Conservation (phyloP, 1,284 basidiomycete genomes). For the Ustilago lituana region DNA sequence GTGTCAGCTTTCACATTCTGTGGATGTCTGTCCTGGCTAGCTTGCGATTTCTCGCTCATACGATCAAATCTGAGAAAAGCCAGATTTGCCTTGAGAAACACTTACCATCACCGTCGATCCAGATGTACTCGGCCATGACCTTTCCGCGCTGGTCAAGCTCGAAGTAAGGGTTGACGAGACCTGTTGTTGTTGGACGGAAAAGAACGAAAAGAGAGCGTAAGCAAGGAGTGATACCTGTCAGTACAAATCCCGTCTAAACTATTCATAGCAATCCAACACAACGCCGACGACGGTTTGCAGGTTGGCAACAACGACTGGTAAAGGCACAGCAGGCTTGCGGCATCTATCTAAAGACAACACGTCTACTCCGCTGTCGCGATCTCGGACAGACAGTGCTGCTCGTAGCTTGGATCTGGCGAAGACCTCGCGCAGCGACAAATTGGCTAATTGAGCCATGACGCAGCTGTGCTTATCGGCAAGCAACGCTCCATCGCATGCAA, state of each 20-base stretch:
- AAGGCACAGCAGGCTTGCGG: no score
- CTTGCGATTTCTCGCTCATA: no score
- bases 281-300: no score
- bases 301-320: no score
- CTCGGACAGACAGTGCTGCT: not conserved
- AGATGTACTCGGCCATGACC: constrained; percentile 67
- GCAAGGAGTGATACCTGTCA: constrained; percentile 6
- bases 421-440: not conserved
- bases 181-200: no score
- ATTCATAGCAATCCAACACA: no score
- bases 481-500: not conserved
- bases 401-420: no score
- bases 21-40: not conserved
- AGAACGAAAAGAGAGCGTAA: not conserved
- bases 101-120: constrained; percentile 70
- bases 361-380: not conserved
- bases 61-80: not conserved
- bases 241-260: no score
- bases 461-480: not conserved
- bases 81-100: not conserved
- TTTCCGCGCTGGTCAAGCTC: constrained; percentile 61
- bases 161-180: constrained; percentile 58
- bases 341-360: no score
- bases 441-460: not conserved
- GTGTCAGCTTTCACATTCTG: not conserved